Percentiles rank a stretch among this genome's conserved stretches.
Evolutionary conservation across 495 filamentous ascomycete species (phyloP).

Genomic region (Talaromyces thailandensis): DNA sequence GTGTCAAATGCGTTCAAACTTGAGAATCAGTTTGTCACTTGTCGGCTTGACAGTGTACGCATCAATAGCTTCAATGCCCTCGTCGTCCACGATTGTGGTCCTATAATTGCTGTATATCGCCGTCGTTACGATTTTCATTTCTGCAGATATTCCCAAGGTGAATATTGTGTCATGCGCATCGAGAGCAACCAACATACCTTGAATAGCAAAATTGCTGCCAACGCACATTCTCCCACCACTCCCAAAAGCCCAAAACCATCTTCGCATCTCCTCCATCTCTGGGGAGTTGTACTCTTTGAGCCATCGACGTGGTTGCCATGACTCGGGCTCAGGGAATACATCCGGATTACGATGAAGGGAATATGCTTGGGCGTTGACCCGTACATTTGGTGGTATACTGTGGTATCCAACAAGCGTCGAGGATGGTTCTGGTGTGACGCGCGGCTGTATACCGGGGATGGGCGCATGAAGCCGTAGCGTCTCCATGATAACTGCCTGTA

Average conservation of each 20-base stretch:
- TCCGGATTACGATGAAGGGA: slow-evolving; percentile 58
- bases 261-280: slow-evolving; percentile 44
- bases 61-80: slow-evolving; percentile 53
- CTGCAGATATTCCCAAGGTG: slow-evolving; percentile 17
- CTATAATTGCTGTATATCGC: slow-evolving; percentile 62
- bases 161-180: background rate
- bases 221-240: slow-evolving; percentile 81
- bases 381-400: slow-evolving; percentile 52
- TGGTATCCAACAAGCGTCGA: slow-evolving; percentile 43
- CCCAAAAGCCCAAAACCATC: slow-evolving; percentile 81
- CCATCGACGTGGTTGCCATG: slow-evolving; percentile 57
- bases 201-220: slow-evolving; percentile 71
- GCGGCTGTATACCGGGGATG: slow-evolving; percentile 67
- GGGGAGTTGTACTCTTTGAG: slow-evolving; percentile 29
- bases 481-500: slow-evolving; percentile 68
- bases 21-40: slow-evolving; percentile 34
- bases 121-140: slow-evolving; percentile 39
- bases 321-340: slow-evolving; percentile 51
- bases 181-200: slow-evolving; percentile 39
- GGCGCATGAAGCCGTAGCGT: slow-evolving; percentile 67
- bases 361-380: slow-evolving; percentile 63
- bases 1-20: slow-evolving; percentile 22
- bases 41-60: slow-evolving; percentile 55
- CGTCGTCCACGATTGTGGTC: slow-evolving; percentile 46
- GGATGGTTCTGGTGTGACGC: slow-evolving; percentile 51